phyloP scores from a whole-genome alignment of 2,329 filamentous ascomycete genomes.

The Epichloe aotearoae region DNA sequence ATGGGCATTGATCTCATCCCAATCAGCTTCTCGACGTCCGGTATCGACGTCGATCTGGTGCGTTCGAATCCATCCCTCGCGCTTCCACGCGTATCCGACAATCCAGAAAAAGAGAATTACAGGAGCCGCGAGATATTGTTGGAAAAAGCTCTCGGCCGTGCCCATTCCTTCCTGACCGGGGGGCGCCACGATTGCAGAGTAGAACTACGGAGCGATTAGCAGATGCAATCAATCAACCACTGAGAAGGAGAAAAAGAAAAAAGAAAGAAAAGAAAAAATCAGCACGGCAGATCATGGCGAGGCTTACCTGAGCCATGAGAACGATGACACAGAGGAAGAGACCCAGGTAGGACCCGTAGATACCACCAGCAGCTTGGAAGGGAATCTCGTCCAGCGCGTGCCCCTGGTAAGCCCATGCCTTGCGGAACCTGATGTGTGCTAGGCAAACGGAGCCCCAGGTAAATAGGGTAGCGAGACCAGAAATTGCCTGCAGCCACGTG shows the following conservation, averaged over 20 bases:
- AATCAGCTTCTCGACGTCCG: constrained; percentile 52
- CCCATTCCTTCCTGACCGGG: constrained; percentile 19
- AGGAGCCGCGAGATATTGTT: constrained; percentile 38
- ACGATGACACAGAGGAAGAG: constrained; percentile 42
- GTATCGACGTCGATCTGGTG: constrained; percentile 55
- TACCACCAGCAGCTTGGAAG: constrained; percentile 46
- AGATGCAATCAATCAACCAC: neutral
- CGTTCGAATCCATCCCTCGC: constrained; percentile 42
- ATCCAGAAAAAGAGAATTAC: constrained; percentile 44
- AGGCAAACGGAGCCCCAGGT: constrained; percentile 52
- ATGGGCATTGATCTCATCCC: constrained; percentile 47
- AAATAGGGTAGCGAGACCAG: constrained; percentile 47
- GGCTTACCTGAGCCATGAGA: constrained; percentile 38
- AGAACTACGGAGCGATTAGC: constrained; percentile 25
- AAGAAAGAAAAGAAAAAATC: neutral
- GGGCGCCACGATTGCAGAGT: constrained; percentile 30
- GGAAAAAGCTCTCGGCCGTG: constrained; percentile 40
- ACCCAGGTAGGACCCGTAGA: constrained; percentile 51
- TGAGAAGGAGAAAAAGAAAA: neutral
- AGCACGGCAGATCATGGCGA: neutral
- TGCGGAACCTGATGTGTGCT: constrained; percentile 51
- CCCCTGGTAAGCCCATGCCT: constrained; percentile 44
- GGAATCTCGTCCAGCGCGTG: constrained; percentile 52
- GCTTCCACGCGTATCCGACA: constrained; percentile 52
- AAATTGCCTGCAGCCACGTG: constrained; percentile 50